phyloP scores from a whole-genome alignment of 768 basidiomycete species.

The Phylloporus rhodoxanthus region DNA sequence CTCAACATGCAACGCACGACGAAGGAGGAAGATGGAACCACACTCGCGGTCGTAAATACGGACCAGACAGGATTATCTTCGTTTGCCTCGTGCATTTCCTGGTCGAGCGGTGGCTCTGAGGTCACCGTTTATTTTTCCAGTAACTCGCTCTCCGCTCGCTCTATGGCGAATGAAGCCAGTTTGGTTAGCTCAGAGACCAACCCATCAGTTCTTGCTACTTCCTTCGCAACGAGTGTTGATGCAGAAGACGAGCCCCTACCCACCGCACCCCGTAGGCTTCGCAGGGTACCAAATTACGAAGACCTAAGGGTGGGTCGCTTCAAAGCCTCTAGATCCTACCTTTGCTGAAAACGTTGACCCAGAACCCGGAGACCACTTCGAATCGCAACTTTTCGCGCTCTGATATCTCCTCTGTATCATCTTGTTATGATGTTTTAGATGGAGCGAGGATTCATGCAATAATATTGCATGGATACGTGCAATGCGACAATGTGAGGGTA shows the following conservation, averaged over 20 bases:
- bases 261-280: conserved; percentile 6
- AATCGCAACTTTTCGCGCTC: neutral
- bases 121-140: conserved; percentile 5
- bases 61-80: neutral
- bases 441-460: neutral
- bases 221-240: conserved; percentile 19
- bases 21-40: conserved; percentile 3
- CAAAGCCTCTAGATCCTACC: no score
- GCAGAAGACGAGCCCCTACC: conserved; percentile 1
- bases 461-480: neutral
- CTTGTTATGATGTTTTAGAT: neutral
- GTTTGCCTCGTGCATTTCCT: neutral
- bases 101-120: neutral
- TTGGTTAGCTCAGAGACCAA: neutral
- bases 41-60: neutral
- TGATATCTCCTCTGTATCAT: conserved; percentile 1
- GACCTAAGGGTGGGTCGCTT: conserved; percentile 13
- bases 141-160: conserved; percentile 2
- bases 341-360: neutral
- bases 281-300: conserved; percentile 14
- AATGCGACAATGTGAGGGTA: conserved; percentile 2
- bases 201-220: conserved; percentile 5
- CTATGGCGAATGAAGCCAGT: neutral
- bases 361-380: neutral
- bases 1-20: neutral